phyloP scores from a whole-genome alignment of 331 rosid species.

The Stylosanthes scabra region DNA sequence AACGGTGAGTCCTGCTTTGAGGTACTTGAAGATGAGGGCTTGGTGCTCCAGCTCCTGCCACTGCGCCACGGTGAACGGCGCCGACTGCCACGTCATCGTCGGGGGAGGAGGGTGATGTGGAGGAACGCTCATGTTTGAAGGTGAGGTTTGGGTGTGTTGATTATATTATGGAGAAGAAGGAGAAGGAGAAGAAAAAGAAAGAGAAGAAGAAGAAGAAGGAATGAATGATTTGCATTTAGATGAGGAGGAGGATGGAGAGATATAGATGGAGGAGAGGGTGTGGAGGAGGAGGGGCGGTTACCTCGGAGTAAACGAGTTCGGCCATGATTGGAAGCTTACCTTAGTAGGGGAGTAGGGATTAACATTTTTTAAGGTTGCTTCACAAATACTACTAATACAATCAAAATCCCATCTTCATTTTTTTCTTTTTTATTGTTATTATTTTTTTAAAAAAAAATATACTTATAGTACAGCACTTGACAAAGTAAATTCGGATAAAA shows the following conservation, averaged over 20 bases:
- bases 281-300: slow-evolving; percentile 43
- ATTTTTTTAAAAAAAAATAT: no score
- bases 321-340: slow-evolving; percentile 35
- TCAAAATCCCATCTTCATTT: not conserved
- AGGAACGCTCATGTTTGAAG: slow-evolving; percentile 51
- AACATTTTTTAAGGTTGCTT: slow-evolving; percentile 6
- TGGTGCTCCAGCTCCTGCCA: slow-evolving; percentile 85
- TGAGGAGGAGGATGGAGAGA: not conserved
- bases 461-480: no score
- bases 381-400: not conserved
- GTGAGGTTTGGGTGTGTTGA: not conserved
- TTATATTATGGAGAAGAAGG: not conserved
- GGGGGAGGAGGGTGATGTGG: slow-evolving; percentile 41
- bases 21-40: slow-evolving; percentile 74
- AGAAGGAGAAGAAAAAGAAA: not conserved
- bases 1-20: slow-evolving; percentile 68
- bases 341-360: slow-evolving; percentile 27
- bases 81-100: slow-evolving; percentile 40
- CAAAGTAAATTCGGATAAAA: no score
- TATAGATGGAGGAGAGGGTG: slow-evolving; percentile 15
- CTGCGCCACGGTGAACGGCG: slow-evolving; percentile 71
- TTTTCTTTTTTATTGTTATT: no score
- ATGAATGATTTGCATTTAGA: not conserved
- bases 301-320: slow-evolving; percentile 48
- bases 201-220: not conserved